Conservation (phyloP, 257 asterid species). For the Solanum habrochaites region DNA sequence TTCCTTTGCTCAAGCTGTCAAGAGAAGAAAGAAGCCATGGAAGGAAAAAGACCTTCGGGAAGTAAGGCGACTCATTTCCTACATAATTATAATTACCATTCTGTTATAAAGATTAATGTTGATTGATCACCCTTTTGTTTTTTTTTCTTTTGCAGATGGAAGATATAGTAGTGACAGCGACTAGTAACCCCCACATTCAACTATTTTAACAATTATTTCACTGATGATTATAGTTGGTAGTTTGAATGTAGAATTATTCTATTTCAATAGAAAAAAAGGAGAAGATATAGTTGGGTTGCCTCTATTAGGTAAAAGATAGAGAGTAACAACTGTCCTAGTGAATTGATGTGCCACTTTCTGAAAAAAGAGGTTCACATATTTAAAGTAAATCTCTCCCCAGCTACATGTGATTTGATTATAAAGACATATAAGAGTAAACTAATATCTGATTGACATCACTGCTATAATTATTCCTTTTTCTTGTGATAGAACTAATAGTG, state of each 20-base stretch:
- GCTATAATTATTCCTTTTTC: background rate
- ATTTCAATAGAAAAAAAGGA: background rate
- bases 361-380: background rate
- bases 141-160: background rate
- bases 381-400: background rate
- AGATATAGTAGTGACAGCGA: conserved; percentile 10
- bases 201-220: background rate
- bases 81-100: background rate
- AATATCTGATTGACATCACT: background rate
- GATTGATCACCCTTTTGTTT: background rate
- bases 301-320: background rate
- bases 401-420: background rate
- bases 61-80: conserved; percentile 19
- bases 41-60: conserved; percentile 58
- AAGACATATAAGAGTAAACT: background rate
- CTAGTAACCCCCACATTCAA: background rate
- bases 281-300: background rate
- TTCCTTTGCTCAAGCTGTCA: conserved; percentile 72
- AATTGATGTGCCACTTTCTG: background rate
- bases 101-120: background rate
- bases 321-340: background rate
- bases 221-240: background rate
- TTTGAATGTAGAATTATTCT: background rate
- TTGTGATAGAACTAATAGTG: background rate
- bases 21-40: conserved; percentile 76